phyloP scores from a whole-genome alignment of 768 basidiomycete species.

The Phlebiopsis flavidoalba region DNA sequence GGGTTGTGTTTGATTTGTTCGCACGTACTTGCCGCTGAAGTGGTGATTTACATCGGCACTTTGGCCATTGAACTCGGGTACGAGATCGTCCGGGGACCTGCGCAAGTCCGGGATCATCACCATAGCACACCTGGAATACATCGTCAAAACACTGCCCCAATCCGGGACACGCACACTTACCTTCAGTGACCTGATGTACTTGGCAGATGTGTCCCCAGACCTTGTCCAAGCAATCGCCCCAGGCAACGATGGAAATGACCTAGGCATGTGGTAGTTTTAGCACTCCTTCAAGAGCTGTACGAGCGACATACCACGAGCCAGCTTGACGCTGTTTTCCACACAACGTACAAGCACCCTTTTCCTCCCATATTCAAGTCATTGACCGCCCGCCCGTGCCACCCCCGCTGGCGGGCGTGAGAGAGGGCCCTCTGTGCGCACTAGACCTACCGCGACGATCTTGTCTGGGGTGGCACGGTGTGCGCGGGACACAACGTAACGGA shows the following conservation, averaged over 20 bases:
- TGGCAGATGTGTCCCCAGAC: not conserved
- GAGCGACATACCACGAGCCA: not conserved
- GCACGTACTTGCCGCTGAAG: slow-evolving; percentile 1
- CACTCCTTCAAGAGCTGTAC: not conserved
- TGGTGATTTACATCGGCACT: slow-evolving; percentile 4
- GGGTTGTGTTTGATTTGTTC: not conserved
- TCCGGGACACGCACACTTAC: not conserved
- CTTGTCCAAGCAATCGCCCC: not conserved
- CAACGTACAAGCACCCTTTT: slow-evolving; percentile 1
- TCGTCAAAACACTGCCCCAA: too few relatives aligned
- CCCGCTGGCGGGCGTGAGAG: not conserved
- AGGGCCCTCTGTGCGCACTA: not conserved
- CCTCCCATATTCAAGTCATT: not conserved
- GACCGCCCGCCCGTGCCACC: not conserved
- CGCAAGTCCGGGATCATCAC: not conserved
- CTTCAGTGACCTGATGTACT: slow-evolving; percentile 1
- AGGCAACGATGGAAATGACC: not conserved
- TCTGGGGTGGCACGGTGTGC: not conserved
- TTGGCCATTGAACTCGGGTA: slow-evolving; percentile 2
- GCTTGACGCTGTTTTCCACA: slow-evolving; percentile 7
- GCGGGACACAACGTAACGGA: slow-evolving; percentile 3
- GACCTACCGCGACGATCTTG: slow-evolving; percentile 4
- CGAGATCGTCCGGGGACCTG: not conserved
- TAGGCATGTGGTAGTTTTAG: not conserved
- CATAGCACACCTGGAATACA: not conserved